These are phyloP conservation scores for Neurospora sublineolata DNA, from an alignment of 495 filamentous ascomycete species.

Conservation along the genomic window DNA sequence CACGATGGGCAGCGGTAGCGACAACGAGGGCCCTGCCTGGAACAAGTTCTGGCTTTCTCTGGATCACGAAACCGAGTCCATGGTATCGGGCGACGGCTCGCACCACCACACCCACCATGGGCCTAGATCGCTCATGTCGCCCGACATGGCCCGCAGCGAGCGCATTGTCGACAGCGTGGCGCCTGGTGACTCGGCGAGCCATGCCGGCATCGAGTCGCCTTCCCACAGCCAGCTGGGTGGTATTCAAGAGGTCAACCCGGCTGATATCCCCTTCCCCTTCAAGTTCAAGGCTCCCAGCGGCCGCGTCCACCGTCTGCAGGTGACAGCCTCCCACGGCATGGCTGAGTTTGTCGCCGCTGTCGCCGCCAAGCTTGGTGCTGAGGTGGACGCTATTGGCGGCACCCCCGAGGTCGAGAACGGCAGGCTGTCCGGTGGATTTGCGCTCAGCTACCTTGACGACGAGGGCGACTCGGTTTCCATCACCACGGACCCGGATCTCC, in stretches of 20 bases:
- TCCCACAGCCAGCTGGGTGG: slow-evolving; percentile 46
- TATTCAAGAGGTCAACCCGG: slow-evolving; percentile 34
- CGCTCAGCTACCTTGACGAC: slow-evolving; percentile 92
- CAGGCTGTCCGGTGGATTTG: slow-evolving; percentile 69
- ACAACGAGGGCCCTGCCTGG: slow-evolving; percentile 94
- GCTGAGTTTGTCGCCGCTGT: slow-evolving; percentile 70
- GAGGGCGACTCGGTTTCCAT: slow-evolving; percentile 97
- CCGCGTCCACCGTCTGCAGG: slow-evolving; percentile 84
- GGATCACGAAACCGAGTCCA: slow-evolving; percentile 91
- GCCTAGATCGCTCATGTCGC: slow-evolving; percentile 55
- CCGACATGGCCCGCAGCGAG: slow-evolving; percentile 52
- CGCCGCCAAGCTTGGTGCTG: slow-evolving; percentile 73
- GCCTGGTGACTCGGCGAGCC: slow-evolving; percentile 88
- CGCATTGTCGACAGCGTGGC: slow-evolving; percentile 60
- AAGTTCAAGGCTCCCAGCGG: slow-evolving; percentile 99
- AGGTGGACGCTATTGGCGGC: slow-evolving; percentile 79
- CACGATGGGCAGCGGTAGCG: slow-evolving; percentile 48
- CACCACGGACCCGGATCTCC: slow-evolving; percentile 85
- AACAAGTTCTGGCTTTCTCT: slow-evolving; percentile 99
- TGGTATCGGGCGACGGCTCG: slow-evolving; percentile 80
- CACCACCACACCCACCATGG: slow-evolving; percentile 34
- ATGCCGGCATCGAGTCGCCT: slow-evolving; percentile 70
- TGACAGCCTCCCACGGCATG: slow-evolving; percentile 68
- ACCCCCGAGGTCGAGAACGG: slow-evolving; percentile 65
- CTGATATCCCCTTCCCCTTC: slow-evolving; percentile 81